phyloP scores from a whole-genome alignment of 2,329 filamentous ascomycete species.

The Didymella segeticola region DNA sequence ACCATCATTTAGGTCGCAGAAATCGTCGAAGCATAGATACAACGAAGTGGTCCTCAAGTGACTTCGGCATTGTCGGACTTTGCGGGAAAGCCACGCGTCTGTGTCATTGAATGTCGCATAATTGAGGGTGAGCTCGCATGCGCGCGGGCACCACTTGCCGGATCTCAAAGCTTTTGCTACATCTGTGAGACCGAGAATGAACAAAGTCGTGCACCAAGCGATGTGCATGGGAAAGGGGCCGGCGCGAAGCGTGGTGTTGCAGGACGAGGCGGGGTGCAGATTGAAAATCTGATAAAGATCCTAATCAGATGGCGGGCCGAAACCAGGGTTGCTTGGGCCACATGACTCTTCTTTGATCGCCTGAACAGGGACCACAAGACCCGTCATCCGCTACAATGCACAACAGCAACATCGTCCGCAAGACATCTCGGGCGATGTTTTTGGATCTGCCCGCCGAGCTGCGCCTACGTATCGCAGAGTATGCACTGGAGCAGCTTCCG shows the following conservation, averaged over 20 bases:
- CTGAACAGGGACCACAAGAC: not conserved
- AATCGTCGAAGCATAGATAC: slow-evolving; percentile 39
- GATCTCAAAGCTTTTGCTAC: slow-evolving; percentile 22
- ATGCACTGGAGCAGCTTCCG: slow-evolving; percentile 29
- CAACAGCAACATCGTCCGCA: not conserved
- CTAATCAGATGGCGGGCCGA: not conserved
- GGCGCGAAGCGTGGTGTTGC: slow-evolving; percentile 19
- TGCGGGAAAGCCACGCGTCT: slow-evolving; percentile 31
- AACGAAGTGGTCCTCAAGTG: slow-evolving; percentile 32
- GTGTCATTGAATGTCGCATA: slow-evolving; percentile 45
- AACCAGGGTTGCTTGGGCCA: not conserved
- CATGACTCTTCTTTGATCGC: not conserved
- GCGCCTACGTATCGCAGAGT: slow-evolving; percentile 41
- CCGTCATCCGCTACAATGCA: not conserved
- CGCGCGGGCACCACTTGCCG: slow-evolving; percentile 38
- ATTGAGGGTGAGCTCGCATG: slow-evolving; percentile 38
- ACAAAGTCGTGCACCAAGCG: slow-evolving; percentile 15
- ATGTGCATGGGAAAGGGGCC: slow-evolving; percentile 24
- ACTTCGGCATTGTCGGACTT: slow-evolving; percentile 38
- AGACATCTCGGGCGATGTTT: slow-evolving; percentile 10
- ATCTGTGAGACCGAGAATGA: slow-evolving; percentile 14
- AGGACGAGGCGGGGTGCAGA: slow-evolving; percentile 24
- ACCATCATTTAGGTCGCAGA: slow-evolving; percentile 26
- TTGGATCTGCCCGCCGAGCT: slow-evolving; percentile 48
- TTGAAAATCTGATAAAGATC: slow-evolving; percentile 30